A percentile compares a stretch with the other conserved stretches of the same genome.
Conservation (phyloP, 495 filamentous ascomycete genomes). For the Aspergillus nanangensis region DNA sequence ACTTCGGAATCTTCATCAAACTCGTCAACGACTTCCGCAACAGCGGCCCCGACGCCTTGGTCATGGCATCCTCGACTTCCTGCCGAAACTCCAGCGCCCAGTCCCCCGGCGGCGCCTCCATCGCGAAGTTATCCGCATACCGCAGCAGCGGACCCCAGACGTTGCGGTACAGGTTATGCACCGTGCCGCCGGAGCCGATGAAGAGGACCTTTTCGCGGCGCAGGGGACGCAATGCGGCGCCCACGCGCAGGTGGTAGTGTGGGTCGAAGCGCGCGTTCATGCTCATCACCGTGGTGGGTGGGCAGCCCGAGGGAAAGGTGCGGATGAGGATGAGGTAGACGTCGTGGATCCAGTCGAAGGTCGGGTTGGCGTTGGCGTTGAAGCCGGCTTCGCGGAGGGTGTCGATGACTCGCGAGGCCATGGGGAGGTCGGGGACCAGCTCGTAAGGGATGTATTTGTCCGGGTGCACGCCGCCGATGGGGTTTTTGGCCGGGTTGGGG, state of each 20-base stretch:
- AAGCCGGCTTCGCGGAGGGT: slow-evolving; percentile 41
- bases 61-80: slow-evolving; percentile 47
- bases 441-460: slow-evolving; percentile 49
- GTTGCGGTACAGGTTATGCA: slow-evolving; percentile 60
- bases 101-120: slow-evolving; percentile 45
- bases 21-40: slow-evolving; percentile 42
- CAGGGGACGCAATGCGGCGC: slow-evolving; percentile 44
- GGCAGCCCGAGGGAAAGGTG: slow-evolving; percentile 52
- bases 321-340: slow-evolving; percentile 54
- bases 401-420: slow-evolving; percentile 33
- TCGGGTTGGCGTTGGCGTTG: slow-evolving; percentile 36
- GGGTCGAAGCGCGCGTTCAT: slow-evolving; percentile 55
- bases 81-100: slow-evolving; percentile 56
- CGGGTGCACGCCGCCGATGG: slow-evolving; percentile 50
- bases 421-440: slow-evolving; percentile 47
- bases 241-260: slow-evolving; percentile 51
- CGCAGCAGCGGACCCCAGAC: slow-evolving; percentile 50
- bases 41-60: slow-evolving; percentile 37
- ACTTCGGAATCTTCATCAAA: slow-evolving; percentile 56
- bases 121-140: slow-evolving; percentile 53
- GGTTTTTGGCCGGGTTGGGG: slow-evolving; percentile 45
- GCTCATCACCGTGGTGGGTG: slow-evolving; percentile 51
- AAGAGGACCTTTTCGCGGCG: slow-evolving; percentile 44
- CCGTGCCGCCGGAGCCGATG: slow-evolving; percentile 55
- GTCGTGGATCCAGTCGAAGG: slow-evolving; percentile 60